Percentiles rank a stretch among this genome's conserved stretches.
Conservation (phyloP, 768 basidiomycete genomes). For the Coprinopsis sp. region DNA sequence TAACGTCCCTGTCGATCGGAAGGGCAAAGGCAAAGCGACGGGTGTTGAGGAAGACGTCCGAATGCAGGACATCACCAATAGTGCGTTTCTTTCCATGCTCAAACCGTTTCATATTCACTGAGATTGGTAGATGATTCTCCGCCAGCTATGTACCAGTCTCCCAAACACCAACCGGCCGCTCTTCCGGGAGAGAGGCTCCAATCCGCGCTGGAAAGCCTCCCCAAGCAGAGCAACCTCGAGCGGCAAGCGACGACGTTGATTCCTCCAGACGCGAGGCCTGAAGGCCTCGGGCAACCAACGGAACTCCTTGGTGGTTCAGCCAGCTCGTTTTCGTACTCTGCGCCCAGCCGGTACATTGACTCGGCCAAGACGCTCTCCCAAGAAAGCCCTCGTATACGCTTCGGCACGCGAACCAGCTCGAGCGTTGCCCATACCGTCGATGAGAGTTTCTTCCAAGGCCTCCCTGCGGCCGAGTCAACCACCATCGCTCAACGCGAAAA, state of each 20-base stretch:
- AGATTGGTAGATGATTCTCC: conserved; percentile 3
- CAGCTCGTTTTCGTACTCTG: background rate
- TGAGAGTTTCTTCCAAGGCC: background rate
- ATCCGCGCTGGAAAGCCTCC: conserved; percentile 1
- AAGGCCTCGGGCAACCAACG: conserved; percentile 31
- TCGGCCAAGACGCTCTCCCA: conserved; percentile 1
- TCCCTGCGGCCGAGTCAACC: too few relatives aligned
- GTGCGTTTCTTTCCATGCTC: conserved; percentile 20
- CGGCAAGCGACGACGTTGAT: conserved; percentile 17
- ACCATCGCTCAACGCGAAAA: too few relatives aligned
- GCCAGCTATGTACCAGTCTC: conserved; percentile 1
- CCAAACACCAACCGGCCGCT: conserved; percentile 1
- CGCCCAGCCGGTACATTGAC: conserved; percentile 1
- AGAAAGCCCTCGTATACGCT: conserved; percentile 1
- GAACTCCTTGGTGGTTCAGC: conserved; percentile 22
- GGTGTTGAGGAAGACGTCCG: conserved; percentile 19
- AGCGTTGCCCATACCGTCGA: conserved; percentile 1
- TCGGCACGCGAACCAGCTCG: conserved; percentile 6
- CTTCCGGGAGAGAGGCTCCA: conserved; percentile 1
- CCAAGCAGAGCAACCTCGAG: conserved; percentile 12
- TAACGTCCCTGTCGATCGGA: conserved; percentile 15
- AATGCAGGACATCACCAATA: conserved; percentile 46
- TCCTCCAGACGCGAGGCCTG: conserved; percentile 10
- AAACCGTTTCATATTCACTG: background rate
- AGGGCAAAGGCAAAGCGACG: conserved; percentile 27